Evolutionary conservation across 2,329 filamentous ascomycete genomes (phyloP), one percentile per base, ranked within the genome.

Genomic region (Paecilomyces sp.): DNA sequence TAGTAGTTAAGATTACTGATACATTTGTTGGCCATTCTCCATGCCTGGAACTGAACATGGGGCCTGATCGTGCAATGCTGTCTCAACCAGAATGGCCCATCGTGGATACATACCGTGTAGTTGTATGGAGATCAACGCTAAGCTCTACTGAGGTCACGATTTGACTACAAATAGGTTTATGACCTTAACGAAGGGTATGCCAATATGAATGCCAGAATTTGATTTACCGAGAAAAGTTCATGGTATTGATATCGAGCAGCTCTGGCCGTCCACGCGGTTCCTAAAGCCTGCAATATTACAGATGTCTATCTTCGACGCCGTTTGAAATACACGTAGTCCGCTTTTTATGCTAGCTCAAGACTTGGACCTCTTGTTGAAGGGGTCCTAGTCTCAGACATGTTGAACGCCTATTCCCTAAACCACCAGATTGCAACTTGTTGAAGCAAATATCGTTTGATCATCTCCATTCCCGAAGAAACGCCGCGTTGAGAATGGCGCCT

Each of bases 401-500:
- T 47, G 41, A 47, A 47, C 41, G 41, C 41, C 41, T 47, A 47
- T 47, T 33, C 31, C 15, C n/a, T 15, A 18, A 41, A 47, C 41
- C 41, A 47, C 41, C 41, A 15, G n/a, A 47, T 47, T 47, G 41
- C 41, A 47, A 47, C 7, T 47, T 47, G 41, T 47, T 47, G 41
- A 47, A 47, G 41, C 41, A 47, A 47, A 47, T 47, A 47, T 47
- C 3, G 41, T n/a, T 47, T 41, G 36, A 47, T 41, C 36, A n/a
- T 47, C 41, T 47, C 41, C 41, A 47, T 47, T 15, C 60, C 60
- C 60, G 60, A 62, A 62, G 58, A 60, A 62, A 62, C 60, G 60
- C 60, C 61, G 60, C 57, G 59, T 63, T 63, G 62, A 63, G 62
- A 63, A 63, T 63, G 60, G 58, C 62, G 60, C 60, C 58, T 58